Evolutionary conservation across 1,284 basidiomycete genomes (phyloP), one percentile per base, ranked within the genome.

Genomic region (Spongispora temasekensis): DNA sequence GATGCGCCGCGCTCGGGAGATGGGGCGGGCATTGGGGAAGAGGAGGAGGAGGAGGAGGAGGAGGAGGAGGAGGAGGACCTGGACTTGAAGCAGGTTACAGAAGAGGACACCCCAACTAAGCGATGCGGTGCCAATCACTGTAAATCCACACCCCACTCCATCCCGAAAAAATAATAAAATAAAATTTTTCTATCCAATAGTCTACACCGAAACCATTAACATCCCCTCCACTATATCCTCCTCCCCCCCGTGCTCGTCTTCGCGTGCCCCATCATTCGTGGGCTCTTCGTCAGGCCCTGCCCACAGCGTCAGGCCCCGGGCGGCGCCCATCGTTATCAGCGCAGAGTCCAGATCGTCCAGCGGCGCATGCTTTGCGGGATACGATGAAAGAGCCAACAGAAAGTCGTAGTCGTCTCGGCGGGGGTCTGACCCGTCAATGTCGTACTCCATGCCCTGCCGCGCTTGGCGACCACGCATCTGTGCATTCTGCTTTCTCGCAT

Each of bases 381-480:
- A 61, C 2, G 81, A 79, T 30, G 77, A 76, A 61, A 76, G 72
- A 27, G 72, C 71, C 37, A 67, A 64, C 55, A 85, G 64, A 65
- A 82, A 84, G 60, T 82, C 83, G 58, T 83, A 85, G 59, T 79
- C 72, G 40, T 77, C 75, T 4, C 55, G 71, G 55, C 67, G 70
- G 28, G 56, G 35, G 31, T 72, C 61, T 17, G 44, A 17, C 31
- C n/a, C 42, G 12, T 63, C 52, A 4, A 40, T 31, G 30, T 66
- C 66, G 55, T 64, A 61, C 54, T 63, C 58, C 48, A 21, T 59
- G 21, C 35, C 27, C 37, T 62, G 68, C 6, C 72, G 68, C 34
- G 55, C 35, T 32, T 62, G 59, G 13, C 74, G 71, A 21, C 59
- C 52, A 42, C 73, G 75, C 72, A 77, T 75, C 7, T 73, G 55